phyloP scores from a whole-genome alignment of 768 basidiomycete genomes.

The Nidularia pulvinata region DNA sequence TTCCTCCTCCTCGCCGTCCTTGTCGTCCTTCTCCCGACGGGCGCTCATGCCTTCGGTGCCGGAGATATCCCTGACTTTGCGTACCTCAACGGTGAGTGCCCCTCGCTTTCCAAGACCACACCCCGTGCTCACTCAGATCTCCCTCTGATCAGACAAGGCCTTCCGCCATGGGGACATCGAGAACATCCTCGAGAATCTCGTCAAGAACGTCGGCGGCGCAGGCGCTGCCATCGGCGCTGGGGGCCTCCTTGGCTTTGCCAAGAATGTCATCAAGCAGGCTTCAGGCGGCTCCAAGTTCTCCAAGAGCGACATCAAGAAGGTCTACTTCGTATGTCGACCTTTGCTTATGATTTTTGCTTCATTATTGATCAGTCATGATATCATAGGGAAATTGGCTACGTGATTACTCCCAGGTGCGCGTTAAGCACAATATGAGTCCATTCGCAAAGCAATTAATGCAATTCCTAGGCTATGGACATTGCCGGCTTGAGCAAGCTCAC shows the following conservation, averaged over 20 bases:
- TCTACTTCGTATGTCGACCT: constrained; percentile 51
- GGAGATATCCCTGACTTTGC: constrained; percentile 76
- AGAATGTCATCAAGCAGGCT: constrained; percentile 40
- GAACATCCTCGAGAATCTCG: constrained; percentile 58
- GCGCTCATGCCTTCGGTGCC: constrained; percentile 54
- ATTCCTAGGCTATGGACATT: constrained; percentile 63
- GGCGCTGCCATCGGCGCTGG: constrained; percentile 36
- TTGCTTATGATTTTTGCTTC: background rate
- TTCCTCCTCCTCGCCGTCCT: constrained; percentile 33
- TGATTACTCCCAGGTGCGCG: constrained; percentile 67
- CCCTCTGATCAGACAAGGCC: constrained; percentile 49
- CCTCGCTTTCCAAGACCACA: background rate
- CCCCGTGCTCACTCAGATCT: constrained; percentile 2
- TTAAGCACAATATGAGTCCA: constrained; percentile 2
- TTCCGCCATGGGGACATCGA: constrained; percentile 82
- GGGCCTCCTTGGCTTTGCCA: constrained; percentile 51
- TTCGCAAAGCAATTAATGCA: constrained; percentile 1
- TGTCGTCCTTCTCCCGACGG: constrained; percentile 39
- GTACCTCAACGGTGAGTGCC: constrained; percentile 53
- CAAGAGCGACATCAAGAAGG: constrained; percentile 65
- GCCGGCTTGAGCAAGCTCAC: constrained; percentile 67
- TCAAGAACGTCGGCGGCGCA: constrained; percentile 56
- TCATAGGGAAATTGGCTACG: constrained; percentile 66
- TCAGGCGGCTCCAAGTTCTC: constrained; percentile 59
- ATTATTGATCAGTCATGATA: background rate